These are phyloP conservation scores for Hydrangea macrophylla DNA, from an alignment of 148 eudicot genomes.

Conservation along the genomic window DNA sequence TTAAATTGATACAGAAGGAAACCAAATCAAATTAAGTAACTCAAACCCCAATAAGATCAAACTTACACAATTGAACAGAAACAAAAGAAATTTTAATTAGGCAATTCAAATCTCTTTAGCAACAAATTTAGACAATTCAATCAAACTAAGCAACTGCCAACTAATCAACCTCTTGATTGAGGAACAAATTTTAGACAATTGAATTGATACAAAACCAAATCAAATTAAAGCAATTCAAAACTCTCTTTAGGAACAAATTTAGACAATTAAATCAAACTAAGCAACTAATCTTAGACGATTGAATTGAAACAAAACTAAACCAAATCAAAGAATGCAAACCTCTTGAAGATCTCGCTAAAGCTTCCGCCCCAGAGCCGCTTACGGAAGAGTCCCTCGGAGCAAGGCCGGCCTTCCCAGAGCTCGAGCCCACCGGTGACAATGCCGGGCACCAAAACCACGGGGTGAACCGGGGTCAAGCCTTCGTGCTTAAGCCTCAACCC, in stretches of 20 bases:
- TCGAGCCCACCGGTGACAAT: conserved; percentile 73
- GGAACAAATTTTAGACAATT: too few species aligned
- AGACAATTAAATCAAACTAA: background rate
- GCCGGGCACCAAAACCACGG: conserved; percentile 67
- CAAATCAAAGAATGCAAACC: conserved; percentile 25
- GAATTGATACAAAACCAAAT: background rate
- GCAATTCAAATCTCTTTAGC: too few species aligned
- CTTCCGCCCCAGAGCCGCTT: conserved; percentile 67
- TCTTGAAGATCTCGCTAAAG: conserved; percentile 55
- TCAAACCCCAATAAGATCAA: too few species aligned
- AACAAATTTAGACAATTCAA: too few species aligned
- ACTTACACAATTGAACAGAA: too few species aligned
- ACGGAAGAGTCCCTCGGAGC: conserved; percentile 55
- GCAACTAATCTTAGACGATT: background rate
- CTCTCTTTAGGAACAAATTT: background rate
- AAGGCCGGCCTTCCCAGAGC: conserved; percentile 71
- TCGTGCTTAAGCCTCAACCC: conserved; percentile 47
- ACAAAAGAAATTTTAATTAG: too few species aligned
- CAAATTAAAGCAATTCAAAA: background rate
- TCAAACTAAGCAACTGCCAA: too few species aligned
- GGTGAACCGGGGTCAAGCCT: conserved; percentile 46
- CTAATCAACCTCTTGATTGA: too few species aligned
- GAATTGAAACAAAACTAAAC: too few species aligned
- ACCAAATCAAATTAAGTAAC: too few species aligned
- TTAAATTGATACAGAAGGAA: too few species aligned